phyloP scores from a whole-genome alignment of 345 rosid species.

The Boechera divaricarpa region DNA sequence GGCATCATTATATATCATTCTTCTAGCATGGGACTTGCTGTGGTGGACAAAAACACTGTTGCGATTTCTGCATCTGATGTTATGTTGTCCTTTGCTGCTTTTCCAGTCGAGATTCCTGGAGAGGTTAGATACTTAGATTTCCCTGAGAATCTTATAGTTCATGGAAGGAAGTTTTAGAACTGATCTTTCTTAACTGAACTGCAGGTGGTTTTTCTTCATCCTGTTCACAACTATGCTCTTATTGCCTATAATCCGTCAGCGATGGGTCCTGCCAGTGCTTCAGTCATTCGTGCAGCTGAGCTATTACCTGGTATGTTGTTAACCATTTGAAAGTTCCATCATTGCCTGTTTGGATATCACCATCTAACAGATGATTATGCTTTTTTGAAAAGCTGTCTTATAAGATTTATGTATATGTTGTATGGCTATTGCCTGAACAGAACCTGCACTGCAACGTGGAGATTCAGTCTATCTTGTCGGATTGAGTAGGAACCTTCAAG shows the following conservation, averaged over 20 bases:
- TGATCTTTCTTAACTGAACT: slow-evolving; percentile 39
- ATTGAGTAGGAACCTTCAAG: slow-evolving; percentile 85
- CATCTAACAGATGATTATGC: neutral
- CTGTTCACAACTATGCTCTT: slow-evolving; percentile 92
- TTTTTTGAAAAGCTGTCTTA: slow-evolving; percentile 9
- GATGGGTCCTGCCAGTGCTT: slow-evolving; percentile 70
- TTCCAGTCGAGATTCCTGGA: slow-evolving; percentile 96
- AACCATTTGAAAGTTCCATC: slow-evolving; percentile 19
- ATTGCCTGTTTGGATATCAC: slow-evolving; percentile 14
- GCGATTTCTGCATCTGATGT: slow-evolving; percentile 86
- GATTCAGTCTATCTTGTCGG: slow-evolving; percentile 94
- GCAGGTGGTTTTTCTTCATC: slow-evolving; percentile 97
- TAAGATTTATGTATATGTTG: neutral
- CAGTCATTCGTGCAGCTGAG: slow-evolving; percentile 83
- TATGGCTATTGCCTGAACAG: slow-evolving; percentile 50
- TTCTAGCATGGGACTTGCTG: slow-evolving; percentile 85
- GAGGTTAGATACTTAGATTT: slow-evolving; percentile 58
- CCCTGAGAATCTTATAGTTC: slow-evolving; percentile 2
- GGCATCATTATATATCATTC: slow-evolving; percentile 93
- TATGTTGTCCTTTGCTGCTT: slow-evolving; percentile 96
- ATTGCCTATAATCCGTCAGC: slow-evolving; percentile 91
- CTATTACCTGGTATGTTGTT: slow-evolving; percentile 74
- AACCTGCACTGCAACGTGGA: slow-evolving; percentile 86
- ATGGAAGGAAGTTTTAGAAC: slow-evolving; percentile 25
- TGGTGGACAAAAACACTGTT: slow-evolving; percentile 90